Conservation (phyloP, 83 land plant genomes). For the Picea abies region DNA sequence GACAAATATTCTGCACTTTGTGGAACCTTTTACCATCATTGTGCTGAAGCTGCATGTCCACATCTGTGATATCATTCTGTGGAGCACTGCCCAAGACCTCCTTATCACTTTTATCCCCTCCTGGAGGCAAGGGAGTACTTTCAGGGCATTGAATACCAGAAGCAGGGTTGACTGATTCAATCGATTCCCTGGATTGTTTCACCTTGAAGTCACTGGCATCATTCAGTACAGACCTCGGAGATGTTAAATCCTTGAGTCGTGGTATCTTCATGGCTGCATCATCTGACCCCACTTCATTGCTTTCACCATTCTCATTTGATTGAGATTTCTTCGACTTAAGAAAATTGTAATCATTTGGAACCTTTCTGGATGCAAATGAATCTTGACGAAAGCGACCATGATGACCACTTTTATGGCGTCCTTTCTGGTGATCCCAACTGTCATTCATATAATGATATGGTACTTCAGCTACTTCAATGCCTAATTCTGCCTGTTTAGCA, state of each 20-base stretch:
- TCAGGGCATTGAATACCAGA: background rate
- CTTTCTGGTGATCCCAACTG: constrained; percentile 13
- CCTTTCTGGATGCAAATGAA: constrained; percentile 14
- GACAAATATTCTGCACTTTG: constrained; percentile 20
- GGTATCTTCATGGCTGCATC: constrained; percentile 24
- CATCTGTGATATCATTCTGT: background rate
- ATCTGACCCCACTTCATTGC: constrained; percentile 8
- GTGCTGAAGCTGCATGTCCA: background rate
- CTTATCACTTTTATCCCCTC: background rate
- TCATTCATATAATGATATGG: constrained; percentile 57
- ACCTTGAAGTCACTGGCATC: background rate
- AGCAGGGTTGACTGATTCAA: background rate
- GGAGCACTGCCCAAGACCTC: background rate
- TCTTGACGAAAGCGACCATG: constrained; percentile 15
- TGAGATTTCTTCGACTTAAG: background rate
- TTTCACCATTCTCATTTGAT: no score
- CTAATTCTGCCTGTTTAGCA: constrained; percentile 82
- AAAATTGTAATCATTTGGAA: background rate
- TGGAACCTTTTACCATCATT: background rate
- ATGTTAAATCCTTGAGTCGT: constrained; percentile 8
- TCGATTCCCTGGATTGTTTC: background rate
- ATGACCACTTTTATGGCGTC: constrained; percentile 31
- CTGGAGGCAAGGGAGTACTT: background rate
- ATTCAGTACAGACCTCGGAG: constrained; percentile 15
- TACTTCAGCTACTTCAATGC: constrained; percentile 84